These are phyloP conservation scores for Trametes villosa DNA, from an alignment of 768 basidiomycete genomes.

Conservation along the genomic window DNA sequence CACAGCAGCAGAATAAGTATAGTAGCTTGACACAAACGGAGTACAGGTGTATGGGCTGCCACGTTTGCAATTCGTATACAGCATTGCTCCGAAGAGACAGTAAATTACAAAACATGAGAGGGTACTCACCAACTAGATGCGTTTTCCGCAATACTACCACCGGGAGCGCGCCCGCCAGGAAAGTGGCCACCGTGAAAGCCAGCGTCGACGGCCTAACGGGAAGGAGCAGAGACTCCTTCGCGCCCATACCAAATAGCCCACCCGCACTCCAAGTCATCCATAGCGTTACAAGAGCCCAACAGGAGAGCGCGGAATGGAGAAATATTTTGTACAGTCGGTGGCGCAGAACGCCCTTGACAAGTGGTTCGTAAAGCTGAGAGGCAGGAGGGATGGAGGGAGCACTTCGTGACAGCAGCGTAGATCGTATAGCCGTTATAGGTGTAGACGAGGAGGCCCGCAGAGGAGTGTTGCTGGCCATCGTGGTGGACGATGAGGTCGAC, in stretches of 20 bases:
- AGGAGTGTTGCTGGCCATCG: constrained; percentile 15
- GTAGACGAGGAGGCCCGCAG: constrained; percentile 27
- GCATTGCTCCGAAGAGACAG: too few species aligned
- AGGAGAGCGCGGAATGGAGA: constrained; percentile 40
- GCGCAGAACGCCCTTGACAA: constrained; percentile 62
- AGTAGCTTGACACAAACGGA: too few species aligned
- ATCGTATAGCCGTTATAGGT: constrained; percentile 50
- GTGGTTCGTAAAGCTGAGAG: constrained; percentile 64
- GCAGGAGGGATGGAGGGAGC: constrained; percentile 61
- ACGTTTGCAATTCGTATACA: too few species aligned
- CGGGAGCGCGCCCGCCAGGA: constrained; percentile 61
- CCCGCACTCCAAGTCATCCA: constrained; percentile 53
- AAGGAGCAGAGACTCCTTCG: constrained; percentile 44
- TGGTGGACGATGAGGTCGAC: constrained; percentile 19
- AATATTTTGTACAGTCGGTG: constrained; percentile 62
- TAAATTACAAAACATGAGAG: too few species aligned
- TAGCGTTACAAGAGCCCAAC: constrained; percentile 46
- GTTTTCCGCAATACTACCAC: constrained; percentile 59
- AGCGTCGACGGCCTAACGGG: constrained; percentile 46
- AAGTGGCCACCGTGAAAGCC: constrained; percentile 45
- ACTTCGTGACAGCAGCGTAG: constrained; percentile 46
- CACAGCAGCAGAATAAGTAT: too few species aligned
- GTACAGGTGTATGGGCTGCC: too few species aligned
- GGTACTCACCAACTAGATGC: constrained; percentile 63
- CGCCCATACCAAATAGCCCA: constrained; percentile 37